Base-by-base conservation (phyloP, 2,329 filamentous ascomycete species). In the Akanthomyces lecanii region DNA sequence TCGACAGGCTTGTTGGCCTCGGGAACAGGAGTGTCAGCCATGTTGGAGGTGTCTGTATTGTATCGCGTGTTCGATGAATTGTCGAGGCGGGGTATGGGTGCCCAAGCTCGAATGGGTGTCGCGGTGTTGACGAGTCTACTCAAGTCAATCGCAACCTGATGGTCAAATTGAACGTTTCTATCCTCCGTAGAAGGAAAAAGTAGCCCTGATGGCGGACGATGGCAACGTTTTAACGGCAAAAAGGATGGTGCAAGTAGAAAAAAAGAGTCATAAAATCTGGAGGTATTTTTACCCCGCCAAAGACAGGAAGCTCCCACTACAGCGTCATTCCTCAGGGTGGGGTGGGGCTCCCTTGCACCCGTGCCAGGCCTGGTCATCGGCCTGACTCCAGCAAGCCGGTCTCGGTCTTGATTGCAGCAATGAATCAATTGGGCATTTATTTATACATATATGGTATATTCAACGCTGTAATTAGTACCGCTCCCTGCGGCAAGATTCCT, bases 11-110 rank as follows among this genome's bases (percentile, higher is more conserved):
- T 63, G 56, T 5, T 50, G 30, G 53, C 63, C 54, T 54, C 61
- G 10, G 63, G 42, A 62, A 66, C 67, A 54, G 72, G 70, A 48
- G 71, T 62, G 65, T 74, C 73, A 67, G 73, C 73, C 73, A 75
- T 74, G 66, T n/a, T 69, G 23, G 36, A 18, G 8, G 18, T 45
- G 16, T 5, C n/a, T 12, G 14, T 61, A 44, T 38, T n/a, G 48
- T 61, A 44, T 36, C n/a, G 40, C 33, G 0, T 21, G 40, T 36
- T 51, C 36, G 56, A 18, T 52, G 10, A 6, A 4, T 10, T 53
- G 40, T 45, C 38, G 48, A 21, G 30, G 58, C 58, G 58, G 50
- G 58, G 58, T 53, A 61, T n/a, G 25, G 47, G 7, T 40, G 48
- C 47, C 12, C 10, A 14, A 16, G 25, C 5, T 61, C 25, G 48